A percentile compares a stretch with the other conserved stretches of the same genome.
These are phyloP conservation scores for Telfairia occidentalis DNA, from an alignment of 331 rosid species.

Conservation along the genomic window DNA sequence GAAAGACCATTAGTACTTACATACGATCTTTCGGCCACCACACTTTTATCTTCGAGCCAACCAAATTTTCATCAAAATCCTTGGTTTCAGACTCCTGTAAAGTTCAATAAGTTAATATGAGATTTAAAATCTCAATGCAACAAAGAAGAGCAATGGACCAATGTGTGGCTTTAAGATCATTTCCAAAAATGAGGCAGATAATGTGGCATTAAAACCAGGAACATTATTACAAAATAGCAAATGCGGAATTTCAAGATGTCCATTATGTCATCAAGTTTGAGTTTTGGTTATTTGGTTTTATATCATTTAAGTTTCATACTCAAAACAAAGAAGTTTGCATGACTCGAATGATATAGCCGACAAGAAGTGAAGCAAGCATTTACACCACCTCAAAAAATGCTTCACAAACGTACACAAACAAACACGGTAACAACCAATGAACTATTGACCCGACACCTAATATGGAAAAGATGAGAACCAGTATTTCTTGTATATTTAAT, in stretches of 20 bases:
- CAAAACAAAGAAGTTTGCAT: neutral
- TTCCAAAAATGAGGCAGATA: neutral
- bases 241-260: neutral
- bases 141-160: neutral
- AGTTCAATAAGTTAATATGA: neutral
- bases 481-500: neutral
- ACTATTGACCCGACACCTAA: neutral
- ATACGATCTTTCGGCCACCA: slow-evolving; percentile 74
- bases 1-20: slow-evolving; percentile 36
- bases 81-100: slow-evolving; percentile 40
- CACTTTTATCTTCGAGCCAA: slow-evolving; percentile 60
- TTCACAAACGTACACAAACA: neutral
- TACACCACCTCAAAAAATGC: neutral
- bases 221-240: neutral
- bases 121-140: neutral
- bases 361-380: neutral
- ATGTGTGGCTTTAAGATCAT: neutral
- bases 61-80: slow-evolving; percentile 39
- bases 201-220: neutral
- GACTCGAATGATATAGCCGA: neutral
- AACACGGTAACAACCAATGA: neutral
- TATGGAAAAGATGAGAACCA: neutral
- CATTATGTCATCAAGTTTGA: neutral
- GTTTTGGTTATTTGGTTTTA: neutral
- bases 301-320: neutral